Evolutionary conservation across 768 basidiomycete genomes (phyloP).

Genomic region (Boletus barrowsii): DNA sequence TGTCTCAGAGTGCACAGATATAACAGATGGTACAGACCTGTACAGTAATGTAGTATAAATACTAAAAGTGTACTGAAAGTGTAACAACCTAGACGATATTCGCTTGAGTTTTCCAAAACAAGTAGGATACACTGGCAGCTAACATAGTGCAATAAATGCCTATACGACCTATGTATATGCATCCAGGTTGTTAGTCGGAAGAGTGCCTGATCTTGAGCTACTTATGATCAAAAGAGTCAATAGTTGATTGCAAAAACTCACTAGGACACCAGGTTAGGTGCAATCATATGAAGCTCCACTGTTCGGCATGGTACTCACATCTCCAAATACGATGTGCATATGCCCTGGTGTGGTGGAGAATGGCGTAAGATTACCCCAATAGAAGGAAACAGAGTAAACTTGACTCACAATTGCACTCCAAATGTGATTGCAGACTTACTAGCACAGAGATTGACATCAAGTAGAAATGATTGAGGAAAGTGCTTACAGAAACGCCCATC

Average conservation of each 20-base stretch:
- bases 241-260: constrained; percentile 30
- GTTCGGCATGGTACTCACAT: constrained; percentile 18
- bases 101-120: background rate
- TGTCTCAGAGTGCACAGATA: too few relatives aligned
- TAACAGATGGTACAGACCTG: too few relatives aligned
- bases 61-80: too few relatives aligned
- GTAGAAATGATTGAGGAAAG: background rate
- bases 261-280: constrained; percentile 14
- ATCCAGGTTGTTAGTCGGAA: background rate
- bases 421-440: constrained; percentile 34
- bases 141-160: constrained; percentile 30
- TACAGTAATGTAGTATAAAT: too few relatives aligned
- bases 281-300: background rate
- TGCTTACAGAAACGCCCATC: constrained; percentile 33
- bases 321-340: constrained; percentile 39
- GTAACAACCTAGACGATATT: constrained; percentile 20
- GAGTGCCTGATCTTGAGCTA: background rate
- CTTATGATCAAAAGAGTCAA: constrained; percentile 34
- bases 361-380: background rate
- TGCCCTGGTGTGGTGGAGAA: constrained; percentile 20
- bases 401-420: constrained; percentile 33
- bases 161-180: constrained; percentile 22
- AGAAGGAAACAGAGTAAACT: background rate
- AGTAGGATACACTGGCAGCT: background rate
- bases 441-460: background rate